A percentile compares a stretch with the other conserved stretches of the same genome.
Conservation (phyloP, 192 early-diverging fungal species). For the Diversispora eburnea region DNA sequence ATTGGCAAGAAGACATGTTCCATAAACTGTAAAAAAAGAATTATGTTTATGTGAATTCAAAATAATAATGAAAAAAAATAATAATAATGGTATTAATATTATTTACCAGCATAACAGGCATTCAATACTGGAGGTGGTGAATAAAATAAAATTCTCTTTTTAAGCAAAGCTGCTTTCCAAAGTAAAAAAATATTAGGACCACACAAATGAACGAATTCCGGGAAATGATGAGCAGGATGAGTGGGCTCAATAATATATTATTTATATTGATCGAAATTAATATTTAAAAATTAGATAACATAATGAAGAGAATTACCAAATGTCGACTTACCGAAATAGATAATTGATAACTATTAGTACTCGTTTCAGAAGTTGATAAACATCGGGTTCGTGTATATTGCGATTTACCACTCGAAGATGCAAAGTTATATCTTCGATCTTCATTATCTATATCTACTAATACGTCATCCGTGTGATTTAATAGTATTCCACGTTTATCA, state of each 20-base stretch:
- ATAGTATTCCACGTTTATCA: constrained; percentile 5
- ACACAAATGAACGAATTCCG: constrained; percentile 40
- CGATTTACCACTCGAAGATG: background rate
- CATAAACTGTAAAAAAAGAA: constrained; percentile 39
- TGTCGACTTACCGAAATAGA: background rate
- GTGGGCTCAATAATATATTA: constrained; percentile 12
- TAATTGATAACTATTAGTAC: background rate
- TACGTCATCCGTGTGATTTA: background rate
- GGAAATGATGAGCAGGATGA: constrained; percentile 45
- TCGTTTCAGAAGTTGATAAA: constrained; percentile 12
- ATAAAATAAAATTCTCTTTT: constrained; percentile 50
- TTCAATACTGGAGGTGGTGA: constrained; percentile 45
- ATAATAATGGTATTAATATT: background rate
- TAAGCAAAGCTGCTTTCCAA: constrained; percentile 51
- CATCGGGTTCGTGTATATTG: background rate
- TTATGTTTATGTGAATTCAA: background rate
- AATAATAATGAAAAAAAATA: constrained; percentile 2
- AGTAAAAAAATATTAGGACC: constrained; percentile 51
- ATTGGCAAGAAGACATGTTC: constrained; percentile 43
- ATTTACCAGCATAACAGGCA: constrained; percentile 45
- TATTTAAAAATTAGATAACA: background rate
- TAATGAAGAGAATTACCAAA: background rate
- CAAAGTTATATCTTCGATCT: too few relatives aligned
- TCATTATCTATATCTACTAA: background rate
- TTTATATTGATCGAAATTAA: too few relatives aligned